Percentiles rank a stretch among this genome's conserved stretches.
Conservation (phyloP, 768 basidiomycete genomes). For the Pleurotus tuber-regium region DNA sequence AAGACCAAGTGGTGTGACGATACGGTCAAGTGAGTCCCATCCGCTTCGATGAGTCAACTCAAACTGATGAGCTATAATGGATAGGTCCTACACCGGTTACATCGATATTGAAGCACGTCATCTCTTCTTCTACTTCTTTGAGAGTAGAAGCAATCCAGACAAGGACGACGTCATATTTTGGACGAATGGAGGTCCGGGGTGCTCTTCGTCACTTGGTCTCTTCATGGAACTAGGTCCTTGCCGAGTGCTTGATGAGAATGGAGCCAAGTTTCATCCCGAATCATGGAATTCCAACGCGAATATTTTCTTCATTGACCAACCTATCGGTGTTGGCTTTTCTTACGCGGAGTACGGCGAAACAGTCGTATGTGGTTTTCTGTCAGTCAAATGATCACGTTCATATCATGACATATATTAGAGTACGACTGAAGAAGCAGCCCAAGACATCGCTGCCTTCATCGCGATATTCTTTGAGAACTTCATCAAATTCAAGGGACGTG, state of each 20-base stretch:
- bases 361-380: constrained; percentile 36
- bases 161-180: constrained; percentile 62
- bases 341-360: constrained; percentile 62
- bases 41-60: too few species aligned
- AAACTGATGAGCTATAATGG: too few species aligned
- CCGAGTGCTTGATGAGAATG: constrained; percentile 48
- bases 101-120: constrained; percentile 64
- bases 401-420: constrained; percentile 30
- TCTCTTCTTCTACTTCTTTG: constrained; percentile 78
- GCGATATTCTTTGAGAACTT: constrained; percentile 76
- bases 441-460: constrained; percentile 69
- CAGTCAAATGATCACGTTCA: constrained; percentile 2
- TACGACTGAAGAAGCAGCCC: constrained; percentile 64
- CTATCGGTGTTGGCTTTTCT: constrained; percentile 58
- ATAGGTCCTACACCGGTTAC: constrained; percentile 64
- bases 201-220: constrained; percentile 51
- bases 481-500: constrained; percentile 61
- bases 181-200: constrained; percentile 46
- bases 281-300: constrained; percentile 71
- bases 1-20: constrained; percentile 32
- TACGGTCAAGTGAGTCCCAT: constrained; percentile 27
- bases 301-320: constrained; percentile 62
- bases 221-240: constrained; percentile 83
- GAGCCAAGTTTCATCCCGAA: constrained; percentile 51
- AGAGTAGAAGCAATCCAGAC: constrained; percentile 59